Conservation (phyloP, 2,329 filamentous ascomycete species). For the Monosporascus sp. region DNA sequence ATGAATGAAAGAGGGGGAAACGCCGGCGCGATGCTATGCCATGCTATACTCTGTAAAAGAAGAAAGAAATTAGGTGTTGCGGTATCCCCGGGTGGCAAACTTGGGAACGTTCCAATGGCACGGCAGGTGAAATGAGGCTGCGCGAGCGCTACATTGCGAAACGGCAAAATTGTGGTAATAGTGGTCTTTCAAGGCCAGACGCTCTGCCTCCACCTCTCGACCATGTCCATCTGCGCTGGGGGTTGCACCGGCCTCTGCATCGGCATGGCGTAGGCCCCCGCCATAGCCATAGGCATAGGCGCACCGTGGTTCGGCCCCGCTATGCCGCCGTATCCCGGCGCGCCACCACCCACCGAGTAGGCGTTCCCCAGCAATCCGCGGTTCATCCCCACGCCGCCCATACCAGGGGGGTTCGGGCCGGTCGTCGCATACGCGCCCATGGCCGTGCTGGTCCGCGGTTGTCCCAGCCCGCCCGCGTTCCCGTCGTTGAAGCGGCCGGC, state of each 20-base stretch:
- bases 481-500: slow-evolving; percentile 53
- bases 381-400: neutral
- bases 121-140: neutral
- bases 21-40: slow-evolving; percentile 12
- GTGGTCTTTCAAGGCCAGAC: slow-evolving; percentile 16
- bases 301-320: slow-evolving; percentile 7
- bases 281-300: slow-evolving; percentile 13
- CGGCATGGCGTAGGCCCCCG: slow-evolving; percentile 14
- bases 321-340: slow-evolving; percentile 8
- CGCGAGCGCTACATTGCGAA: no score
- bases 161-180: no score
- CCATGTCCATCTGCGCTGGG: slow-evolving; percentile 24
- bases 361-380: slow-evolving; percentile 17
- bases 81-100: neutral
- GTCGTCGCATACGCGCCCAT: slow-evolving; percentile 12
- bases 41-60: neutral
- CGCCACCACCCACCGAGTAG: slow-evolving; percentile 12
- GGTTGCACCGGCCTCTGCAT: slow-evolving; percentile 17
- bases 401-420: neutral
- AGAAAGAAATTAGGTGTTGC: neutral
- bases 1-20: slow-evolving; percentile 1
- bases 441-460: slow-evolving; percentile 17
- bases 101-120: no score
- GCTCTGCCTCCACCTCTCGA: slow-evolving; percentile 29
- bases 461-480: slow-evolving; percentile 32